Evolutionary conservation across 306 rosid genomes (phyloP), one percentile per base, ranked within the genome.

Genomic region (Datisca glomerata): DNA sequence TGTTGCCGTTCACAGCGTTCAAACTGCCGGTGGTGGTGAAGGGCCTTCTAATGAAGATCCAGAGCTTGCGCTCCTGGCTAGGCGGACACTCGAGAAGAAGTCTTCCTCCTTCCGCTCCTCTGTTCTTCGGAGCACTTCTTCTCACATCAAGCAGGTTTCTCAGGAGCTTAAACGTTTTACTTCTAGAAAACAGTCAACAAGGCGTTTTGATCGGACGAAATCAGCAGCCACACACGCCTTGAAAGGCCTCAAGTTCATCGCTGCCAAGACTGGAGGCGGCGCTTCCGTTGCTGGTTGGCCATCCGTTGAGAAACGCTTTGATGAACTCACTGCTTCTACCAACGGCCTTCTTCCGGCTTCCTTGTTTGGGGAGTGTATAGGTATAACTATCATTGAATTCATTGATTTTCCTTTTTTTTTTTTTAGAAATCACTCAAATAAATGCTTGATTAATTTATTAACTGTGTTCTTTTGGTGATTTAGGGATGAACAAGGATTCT

Each of bases 1-100:
- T 3, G 81, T 74, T 8, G 76, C 76, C 18, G 73, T 74, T 14
- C 81, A 74, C 65, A 69, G 81, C 44, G 81, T 74, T n/a, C 76
- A 74, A 45, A 31, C 69, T 0, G 51, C 76, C 25, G 57, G 41
- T 0, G 47, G 55, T 0, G 51, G 49, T 10, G 58, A 48, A 1
- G 55, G 57, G 6, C 52, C 38, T 42, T 12, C 47, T 5, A 5
- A 24, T 1, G 81, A 69, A 14, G 72, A 65, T 20, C 73, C 75
- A 0, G 71, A 72, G 29, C 68, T 72, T 14, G 47, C 75, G 9
- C 44, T 72, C 18, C 55, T 72, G 36, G 74, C 75, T 2, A 67
- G 55, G 55, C 43, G 24, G 46, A 53, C 76, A 13, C 70, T 61
- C 0, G 61, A 65, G 34, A 64, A 57, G 40, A 64, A 48, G 36